Percentiles rank a stretch among this genome's conserved stretches.
Conservation (phyloP, 352 stramenopile species). For the Phytopythium vexans region DNA sequence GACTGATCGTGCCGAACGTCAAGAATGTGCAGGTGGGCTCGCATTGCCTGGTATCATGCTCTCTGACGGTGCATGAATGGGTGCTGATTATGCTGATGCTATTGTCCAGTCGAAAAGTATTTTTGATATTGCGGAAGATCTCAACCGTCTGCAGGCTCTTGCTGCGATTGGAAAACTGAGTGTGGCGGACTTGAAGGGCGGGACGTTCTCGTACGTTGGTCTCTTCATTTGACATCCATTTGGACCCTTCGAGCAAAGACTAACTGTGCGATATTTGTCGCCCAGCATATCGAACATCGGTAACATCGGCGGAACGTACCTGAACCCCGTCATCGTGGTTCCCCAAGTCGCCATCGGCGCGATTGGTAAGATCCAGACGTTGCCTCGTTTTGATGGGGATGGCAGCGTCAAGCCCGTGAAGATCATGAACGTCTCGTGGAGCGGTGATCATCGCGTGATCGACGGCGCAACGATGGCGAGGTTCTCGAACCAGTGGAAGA, state of each 20-base stretch:
- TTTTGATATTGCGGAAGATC: constrained; percentile 75
- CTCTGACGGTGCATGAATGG: not conserved
- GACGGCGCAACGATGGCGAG: constrained; percentile 97
- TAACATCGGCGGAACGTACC: constrained; percentile 97
- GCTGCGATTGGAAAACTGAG: constrained; percentile 75
- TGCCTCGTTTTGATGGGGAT: constrained; percentile 92
- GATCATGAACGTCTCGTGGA: constrained; percentile 97
- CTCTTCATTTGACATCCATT: not conserved
- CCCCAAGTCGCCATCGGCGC: constrained; percentile 98
- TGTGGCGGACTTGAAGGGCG: constrained; percentile 85
- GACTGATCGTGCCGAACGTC: constrained; percentile 96
- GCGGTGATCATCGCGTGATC: constrained; percentile 97
- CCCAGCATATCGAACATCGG: constrained; percentile 91
- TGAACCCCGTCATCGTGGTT: constrained; percentile 93
- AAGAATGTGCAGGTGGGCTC: constrained; percentile 85
- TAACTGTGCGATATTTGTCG: constrained; percentile 2
- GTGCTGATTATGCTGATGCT: not conserved
- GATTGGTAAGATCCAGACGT: constrained; percentile 94
- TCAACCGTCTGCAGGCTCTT: constrained; percentile 88
- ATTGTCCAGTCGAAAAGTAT: constrained; percentile 65
- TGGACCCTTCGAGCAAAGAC: not conserved
- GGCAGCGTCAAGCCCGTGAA: constrained; percentile 82
- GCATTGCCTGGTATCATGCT: not conserved
- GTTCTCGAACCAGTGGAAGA: constrained; percentile 97
- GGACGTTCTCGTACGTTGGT: constrained; percentile 88